These are phyloP conservation scores for Sporisorium iseilematis-ciliati DNA, from an alignment of 1,284 basidiomycete genomes.

Conservation along the genomic window DNA sequence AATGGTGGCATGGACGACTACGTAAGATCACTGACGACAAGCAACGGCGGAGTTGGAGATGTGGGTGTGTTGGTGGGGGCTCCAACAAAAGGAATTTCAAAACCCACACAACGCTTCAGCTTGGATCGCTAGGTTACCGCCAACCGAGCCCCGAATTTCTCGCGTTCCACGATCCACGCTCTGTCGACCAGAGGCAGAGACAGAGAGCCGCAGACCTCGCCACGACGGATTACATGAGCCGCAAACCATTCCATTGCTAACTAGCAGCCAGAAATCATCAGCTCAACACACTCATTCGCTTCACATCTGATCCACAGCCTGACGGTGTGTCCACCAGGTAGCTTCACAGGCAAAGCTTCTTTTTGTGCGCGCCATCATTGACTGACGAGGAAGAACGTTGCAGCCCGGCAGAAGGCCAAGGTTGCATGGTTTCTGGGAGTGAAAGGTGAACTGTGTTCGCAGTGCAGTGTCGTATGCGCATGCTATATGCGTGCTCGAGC, in stretches of 20 bases:
- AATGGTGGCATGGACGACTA: too few relatives aligned
- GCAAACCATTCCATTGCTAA: not conserved
- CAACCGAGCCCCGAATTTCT: not conserved
- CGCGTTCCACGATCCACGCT: not conserved
- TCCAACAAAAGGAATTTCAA: not conserved
- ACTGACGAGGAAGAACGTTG: too few relatives aligned
- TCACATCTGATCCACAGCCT: not conserved
- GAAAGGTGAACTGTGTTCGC: too few relatives aligned
- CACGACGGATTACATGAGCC: constrained; percentile 5
- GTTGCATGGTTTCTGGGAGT: too few relatives aligned
- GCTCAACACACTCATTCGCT: not conserved
- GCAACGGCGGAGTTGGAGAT: not conserved
- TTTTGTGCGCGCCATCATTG: too few relatives aligned
- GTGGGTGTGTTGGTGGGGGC: not conserved
- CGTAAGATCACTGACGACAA: too few relatives aligned
- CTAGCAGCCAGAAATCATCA: not conserved
- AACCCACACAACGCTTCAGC: not conserved
- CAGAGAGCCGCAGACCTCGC: not conserved
- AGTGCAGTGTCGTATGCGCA: too few relatives aligned
- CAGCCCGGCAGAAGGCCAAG: too few relatives aligned
- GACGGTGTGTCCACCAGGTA: too few relatives aligned
- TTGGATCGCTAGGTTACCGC: constrained; percentile 12
- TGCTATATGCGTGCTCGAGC: not conserved
- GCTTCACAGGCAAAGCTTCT: too few relatives aligned
- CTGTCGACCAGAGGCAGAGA: not conserved